Evolutionary conservation across 1,284 basidiomycete species (phyloP).

Genomic region (Boletellus deceptivus): DNA sequence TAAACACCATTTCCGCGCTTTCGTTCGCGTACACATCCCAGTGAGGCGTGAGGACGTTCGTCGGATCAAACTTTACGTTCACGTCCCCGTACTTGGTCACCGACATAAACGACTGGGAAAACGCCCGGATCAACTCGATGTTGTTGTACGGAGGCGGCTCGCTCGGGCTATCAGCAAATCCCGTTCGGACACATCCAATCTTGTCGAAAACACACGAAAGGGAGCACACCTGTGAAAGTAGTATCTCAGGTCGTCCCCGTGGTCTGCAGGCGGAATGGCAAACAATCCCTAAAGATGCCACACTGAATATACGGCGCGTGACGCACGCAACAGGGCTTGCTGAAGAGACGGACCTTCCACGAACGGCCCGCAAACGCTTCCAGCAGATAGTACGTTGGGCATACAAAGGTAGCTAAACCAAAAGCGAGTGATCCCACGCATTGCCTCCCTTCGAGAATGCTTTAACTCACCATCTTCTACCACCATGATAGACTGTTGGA

Average conservation of each 20-base stretch:
- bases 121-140: slow-evolving; percentile 21
- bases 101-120: slow-evolving; percentile 23
- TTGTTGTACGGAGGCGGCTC: slow-evolving; percentile 19
- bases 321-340: not conserved
- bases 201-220: too few species aligned
- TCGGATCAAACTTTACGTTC: slow-evolving; percentile 18
- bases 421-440: too few species aligned
- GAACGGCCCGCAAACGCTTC: slow-evolving; percentile 12
- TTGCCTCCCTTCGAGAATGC: too few species aligned
- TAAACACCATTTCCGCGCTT: slow-evolving; percentile 30
- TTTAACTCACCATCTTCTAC: slow-evolving; percentile 12
- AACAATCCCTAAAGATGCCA: slow-evolving; percentile 4
- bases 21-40: slow-evolving; percentile 17
- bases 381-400: slow-evolving; percentile 23
- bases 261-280: slow-evolving; percentile 21
- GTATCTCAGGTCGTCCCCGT: slow-evolving; percentile 13
- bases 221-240: slow-evolving; percentile 18
- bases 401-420: not conserved
- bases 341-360: slow-evolving; percentile 20
- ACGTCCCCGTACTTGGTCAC: slow-evolving; percentile 18
- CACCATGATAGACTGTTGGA: slow-evolving; percentile 15
- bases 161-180: too few species aligned
- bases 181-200: too few species aligned
- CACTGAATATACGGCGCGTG: too few species aligned
- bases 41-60: slow-evolving; percentile 21